phyloP scores from a whole-genome alignment of 306 rosid genomes.

The Prunus salicina region DNA sequence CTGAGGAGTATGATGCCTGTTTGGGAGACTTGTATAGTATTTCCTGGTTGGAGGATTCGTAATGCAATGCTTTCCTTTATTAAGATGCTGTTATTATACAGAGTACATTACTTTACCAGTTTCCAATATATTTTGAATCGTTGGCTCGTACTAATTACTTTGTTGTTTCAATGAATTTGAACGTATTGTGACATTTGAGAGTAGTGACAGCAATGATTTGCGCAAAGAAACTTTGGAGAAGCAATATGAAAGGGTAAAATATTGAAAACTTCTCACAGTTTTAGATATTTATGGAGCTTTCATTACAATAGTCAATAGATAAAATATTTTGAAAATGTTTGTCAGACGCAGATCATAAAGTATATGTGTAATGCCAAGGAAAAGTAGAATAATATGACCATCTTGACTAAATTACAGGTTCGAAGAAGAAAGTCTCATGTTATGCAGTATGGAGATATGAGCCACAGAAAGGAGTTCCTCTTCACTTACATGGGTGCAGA shows the following conservation, averaged over 20 bases:
- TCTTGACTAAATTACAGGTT: conserved; percentile 29
- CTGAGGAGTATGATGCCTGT: conserved; percentile 33
- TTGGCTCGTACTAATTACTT: background rate
- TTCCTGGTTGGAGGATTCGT: conserved; percentile 85
- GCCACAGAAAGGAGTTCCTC: conserved; percentile 13
- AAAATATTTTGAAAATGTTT: no score
- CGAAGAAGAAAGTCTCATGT: conserved; percentile 55
- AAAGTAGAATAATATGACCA: background rate
- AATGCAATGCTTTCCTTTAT: background rate
- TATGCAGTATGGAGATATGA: conserved; percentile 49
- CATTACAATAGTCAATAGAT: background rate
- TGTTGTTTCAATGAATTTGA: background rate
- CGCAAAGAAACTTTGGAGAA: conserved; percentile 38
- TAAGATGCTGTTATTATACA: background rate
- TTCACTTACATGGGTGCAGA: conserved; percentile 40
- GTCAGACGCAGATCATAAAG: no score
- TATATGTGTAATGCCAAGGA: no score
- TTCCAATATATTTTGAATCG: background rate
- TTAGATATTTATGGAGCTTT: background rate
- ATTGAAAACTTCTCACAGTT: background rate
- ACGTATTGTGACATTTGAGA: background rate
- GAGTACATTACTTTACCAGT: background rate
- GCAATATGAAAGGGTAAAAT: conserved; percentile 44
- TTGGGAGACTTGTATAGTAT: conserved; percentile 65
- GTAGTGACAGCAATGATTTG: conserved; percentile 50